Percentiles rank a stretch among this genome's conserved stretches.
Conservation (phyloP, 768 basidiomycete genomes). For the Rhodotorula diobovata region DNA sequence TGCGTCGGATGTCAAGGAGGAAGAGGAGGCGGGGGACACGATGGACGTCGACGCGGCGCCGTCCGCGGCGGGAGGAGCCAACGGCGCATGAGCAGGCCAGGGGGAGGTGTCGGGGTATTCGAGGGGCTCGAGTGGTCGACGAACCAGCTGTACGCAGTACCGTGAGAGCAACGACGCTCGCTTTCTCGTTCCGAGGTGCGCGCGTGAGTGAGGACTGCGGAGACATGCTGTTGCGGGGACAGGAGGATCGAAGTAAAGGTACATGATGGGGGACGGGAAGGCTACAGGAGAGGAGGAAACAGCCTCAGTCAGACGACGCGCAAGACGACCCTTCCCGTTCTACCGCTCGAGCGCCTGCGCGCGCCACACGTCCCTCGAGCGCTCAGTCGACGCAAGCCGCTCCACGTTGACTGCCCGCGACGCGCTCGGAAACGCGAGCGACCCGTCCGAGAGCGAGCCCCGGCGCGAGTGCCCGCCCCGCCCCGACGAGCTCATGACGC, state of each 20-base stretch:
- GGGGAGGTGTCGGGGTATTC: no score
- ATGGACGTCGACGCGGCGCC: neutral
- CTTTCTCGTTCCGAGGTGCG: no score
- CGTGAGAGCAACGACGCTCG: no score
- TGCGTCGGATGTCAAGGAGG: neutral
- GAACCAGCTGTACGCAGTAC: no score
- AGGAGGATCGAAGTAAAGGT: no score
- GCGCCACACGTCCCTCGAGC: neutral
- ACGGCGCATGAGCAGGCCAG: neutral
- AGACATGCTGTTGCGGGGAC: no score
- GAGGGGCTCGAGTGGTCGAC: no score
- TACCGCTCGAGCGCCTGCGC: neutral
- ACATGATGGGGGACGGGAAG: no score
- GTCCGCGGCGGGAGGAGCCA: neutral
- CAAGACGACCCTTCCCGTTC: neutral
- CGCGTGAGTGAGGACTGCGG: no score
- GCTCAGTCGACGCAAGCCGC: neutral
- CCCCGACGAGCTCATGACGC: neutral
- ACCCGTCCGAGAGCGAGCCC: neutral
- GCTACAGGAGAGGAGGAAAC: neutral
- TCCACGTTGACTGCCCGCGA: neutral
- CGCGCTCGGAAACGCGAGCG: neutral
- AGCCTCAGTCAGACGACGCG: no score
- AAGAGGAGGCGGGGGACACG: neutral
- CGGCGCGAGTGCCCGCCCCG: neutral